phyloP scores from a whole-genome alignment of 1,284 basidiomycete genomes.

The Cryptococcus floricola region DNA sequence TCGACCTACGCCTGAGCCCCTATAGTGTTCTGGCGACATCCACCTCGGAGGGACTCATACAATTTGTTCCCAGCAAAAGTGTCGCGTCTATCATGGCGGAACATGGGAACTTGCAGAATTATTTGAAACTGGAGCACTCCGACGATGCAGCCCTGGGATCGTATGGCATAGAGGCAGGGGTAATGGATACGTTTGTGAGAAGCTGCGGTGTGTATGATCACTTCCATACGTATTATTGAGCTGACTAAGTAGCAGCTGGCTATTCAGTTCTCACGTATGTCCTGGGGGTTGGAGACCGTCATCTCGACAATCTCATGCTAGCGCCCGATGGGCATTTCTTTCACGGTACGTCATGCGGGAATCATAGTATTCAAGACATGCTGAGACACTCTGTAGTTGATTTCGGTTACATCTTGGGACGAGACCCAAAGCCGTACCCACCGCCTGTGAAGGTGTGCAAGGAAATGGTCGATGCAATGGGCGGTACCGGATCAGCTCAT shows the following conservation, averaged over 20 bases:
- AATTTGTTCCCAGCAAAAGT: constrained; percentile 93
- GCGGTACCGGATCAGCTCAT: constrained; percentile 84
- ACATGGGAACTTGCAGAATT: constrained; percentile 85
- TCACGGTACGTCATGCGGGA: constrained; percentile 33
- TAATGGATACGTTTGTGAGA: constrained; percentile 93
- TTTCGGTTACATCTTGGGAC: constrained; percentile 96
- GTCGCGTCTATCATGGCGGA: constrained; percentile 90
- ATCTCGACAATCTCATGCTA: constrained; percentile 91
- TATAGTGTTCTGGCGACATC: constrained; percentile 95
- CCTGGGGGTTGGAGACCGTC: constrained; percentile 94
- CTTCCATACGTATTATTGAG: neutral
- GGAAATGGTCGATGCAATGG: constrained; percentile 99
- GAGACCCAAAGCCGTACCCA: constrained; percentile 96
- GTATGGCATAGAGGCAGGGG: constrained; percentile 82
- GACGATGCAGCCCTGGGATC: constrained; percentile 90
- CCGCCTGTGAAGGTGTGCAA: constrained; percentile 98
- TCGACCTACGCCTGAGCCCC: constrained; percentile 87
- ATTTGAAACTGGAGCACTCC: constrained; percentile 76
- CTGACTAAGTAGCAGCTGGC: constrained; percentile 61
- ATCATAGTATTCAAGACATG: neutral
- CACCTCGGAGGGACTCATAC: constrained; percentile 87
- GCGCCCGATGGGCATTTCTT: constrained; percentile 75
- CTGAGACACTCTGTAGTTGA: constrained; percentile 62
- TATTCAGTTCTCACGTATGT: constrained; percentile 98
- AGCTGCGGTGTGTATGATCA: constrained; percentile 76